These are phyloP conservation scores for Hyaloscypha finlandica DNA, from an alignment of 495 filamentous ascomycete species.

Conservation along the genomic window DNA sequence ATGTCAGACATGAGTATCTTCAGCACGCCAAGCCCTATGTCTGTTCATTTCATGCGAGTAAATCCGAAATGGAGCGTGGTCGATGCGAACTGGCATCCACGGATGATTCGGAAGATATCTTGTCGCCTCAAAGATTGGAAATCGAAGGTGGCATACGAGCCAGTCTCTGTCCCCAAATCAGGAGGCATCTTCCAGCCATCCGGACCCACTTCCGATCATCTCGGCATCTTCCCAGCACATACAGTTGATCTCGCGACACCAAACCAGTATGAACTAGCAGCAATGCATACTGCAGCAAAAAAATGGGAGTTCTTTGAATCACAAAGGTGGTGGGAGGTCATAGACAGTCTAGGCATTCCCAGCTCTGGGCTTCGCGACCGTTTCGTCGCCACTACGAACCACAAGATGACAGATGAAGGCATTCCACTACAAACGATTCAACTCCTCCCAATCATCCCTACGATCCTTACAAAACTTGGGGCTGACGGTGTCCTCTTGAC, in stretches of 20 bases:
- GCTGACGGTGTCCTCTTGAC: constrained; percentile 73
- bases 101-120: constrained; percentile 21
- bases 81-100: constrained; percentile 82
- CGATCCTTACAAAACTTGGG: constrained; percentile 83
- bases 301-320: constrained; percentile 65
- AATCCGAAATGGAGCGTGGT: constrained; percentile 66
- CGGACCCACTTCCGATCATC: constrained; percentile 23
- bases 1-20: constrained; percentile 96
- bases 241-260: constrained; percentile 73
- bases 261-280: constrained; percentile 76
- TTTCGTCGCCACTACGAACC: constrained; percentile 61
- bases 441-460: constrained; percentile 84
- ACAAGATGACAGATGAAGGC: constrained; percentile 70
- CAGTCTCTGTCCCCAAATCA: constrained; percentile 82
- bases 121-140: constrained; percentile 47
- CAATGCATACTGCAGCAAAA: constrained; percentile 70
- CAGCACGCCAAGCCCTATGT: constrained; percentile 38
- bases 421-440: constrained; percentile 80
- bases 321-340: constrained; percentile 72
- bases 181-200: constrained; percentile 59
- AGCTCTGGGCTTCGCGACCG: constrained; percentile 55
- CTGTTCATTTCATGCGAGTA: neutral
- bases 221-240: constrained; percentile 28
- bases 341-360: constrained; percentile 73
- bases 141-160: constrained; percentile 77